Base-by-base conservation (phyloP, 257 asterid species). In the Solanum corneliomulleri region DNA sequence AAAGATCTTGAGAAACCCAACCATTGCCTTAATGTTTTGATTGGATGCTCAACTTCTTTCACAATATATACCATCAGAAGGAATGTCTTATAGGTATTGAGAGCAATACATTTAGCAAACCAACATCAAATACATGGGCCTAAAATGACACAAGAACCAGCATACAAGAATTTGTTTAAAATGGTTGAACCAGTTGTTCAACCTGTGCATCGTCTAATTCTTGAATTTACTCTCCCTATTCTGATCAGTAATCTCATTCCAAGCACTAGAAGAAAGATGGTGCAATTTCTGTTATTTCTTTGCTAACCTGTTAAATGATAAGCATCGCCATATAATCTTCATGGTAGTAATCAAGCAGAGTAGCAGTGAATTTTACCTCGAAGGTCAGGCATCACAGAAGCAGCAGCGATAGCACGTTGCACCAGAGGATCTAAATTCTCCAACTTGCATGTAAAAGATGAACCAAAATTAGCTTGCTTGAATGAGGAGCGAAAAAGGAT, bases 351-450 rank as follows among this genome's bases (percentile, higher is more conserved):
- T 25, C 39, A 16, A 47, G 85, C 29, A 18, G 44, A 80, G 29
- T 52, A 80, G 69, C 45, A 80, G 69, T 80, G 68, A 72, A 71
- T 33, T 80, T 89, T 90, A 95, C 98, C 98, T 90, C 87, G 98
- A 91, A 97, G 97, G 92, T 97, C 96, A 77, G 96, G 94, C 92
- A 95, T 90, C 70, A 92, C 88, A 90, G 94, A 71, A 87, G 96
- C 94, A 85, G 98, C 98, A 85, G 92, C 91, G 91, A 97, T 91
- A 87, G 99, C 99, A 89, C 98, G 96, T 86, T 89, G 91, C 33
- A 95, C 98, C 92, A 97, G 83, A 89, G 99, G 98, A 90, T 97
- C 99, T 91, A 97, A 91, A 89, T 91, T 93, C 92, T 94, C 98
- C 87, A 97, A 88, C 99, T 96, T 94, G 72, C 87, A 89, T 75